A percentile compares a stretch with the other conserved stretches of the same genome.
phyloP scores from a whole-genome alignment of 345 rosid genomes.

The Jatropha curcas region DNA sequence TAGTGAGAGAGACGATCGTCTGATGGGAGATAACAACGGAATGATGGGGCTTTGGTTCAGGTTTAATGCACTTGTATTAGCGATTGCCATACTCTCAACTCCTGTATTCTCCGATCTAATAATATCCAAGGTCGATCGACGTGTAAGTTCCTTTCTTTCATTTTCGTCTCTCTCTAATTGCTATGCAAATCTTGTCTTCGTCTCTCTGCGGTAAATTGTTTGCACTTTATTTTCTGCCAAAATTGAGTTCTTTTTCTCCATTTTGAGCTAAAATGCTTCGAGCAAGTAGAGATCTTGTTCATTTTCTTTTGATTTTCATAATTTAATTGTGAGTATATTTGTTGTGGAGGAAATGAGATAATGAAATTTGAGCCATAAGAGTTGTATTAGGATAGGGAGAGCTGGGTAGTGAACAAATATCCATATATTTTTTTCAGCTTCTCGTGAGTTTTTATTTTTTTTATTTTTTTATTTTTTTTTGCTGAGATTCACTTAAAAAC shows the following conservation, averaged over 20 bases:
- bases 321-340: background rate
- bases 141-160: conserved; percentile 59
- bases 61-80: conserved; percentile 41
- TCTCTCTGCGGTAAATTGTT: background rate
- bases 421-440: no score
- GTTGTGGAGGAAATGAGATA: background rate
- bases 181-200: background rate
- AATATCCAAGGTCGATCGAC: conserved; percentile 87
- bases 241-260: background rate
- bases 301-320: background rate
- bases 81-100: conserved; percentile 46
- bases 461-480: no score
- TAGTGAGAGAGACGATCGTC: background rate
- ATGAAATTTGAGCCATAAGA: no score
- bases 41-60: conserved; percentile 2
- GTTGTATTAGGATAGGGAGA: no score
- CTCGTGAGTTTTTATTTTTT: background rate
- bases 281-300: background rate
- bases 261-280: background rate
- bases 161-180: background rate
- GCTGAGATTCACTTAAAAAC: background rate
- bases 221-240: background rate
- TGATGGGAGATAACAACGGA: background rate
- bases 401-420: no score
- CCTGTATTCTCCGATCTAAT: conserved; percentile 77